Evolutionary conservation across 208 protist species (phyloP), one percentile per base, ranked within the genome.

Genomic region (Angomonas desouzai): DNA sequence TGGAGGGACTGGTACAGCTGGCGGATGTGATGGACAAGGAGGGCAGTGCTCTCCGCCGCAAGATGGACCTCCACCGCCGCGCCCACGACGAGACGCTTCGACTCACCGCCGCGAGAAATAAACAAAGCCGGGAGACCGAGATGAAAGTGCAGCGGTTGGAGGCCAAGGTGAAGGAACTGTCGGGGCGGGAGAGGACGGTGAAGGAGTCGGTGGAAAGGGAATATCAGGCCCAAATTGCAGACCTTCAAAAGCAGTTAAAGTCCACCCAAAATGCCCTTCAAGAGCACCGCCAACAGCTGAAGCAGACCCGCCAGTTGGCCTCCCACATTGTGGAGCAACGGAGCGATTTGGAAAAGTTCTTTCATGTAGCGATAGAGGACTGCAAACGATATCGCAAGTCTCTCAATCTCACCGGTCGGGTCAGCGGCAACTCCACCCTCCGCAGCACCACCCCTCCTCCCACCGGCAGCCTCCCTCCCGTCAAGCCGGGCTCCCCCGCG

Each of bases 321-420:
- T 55, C 67, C 13, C 70, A 64, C 7, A 77, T 93, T 22, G 79
- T 93, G 34, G 66, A 34, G 6, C 83, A 93, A 68, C 69, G 87
- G 2, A 87, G 81, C 16, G 87, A 85, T 47, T 65, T 93, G n/a
- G 83, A 93, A 61, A 67, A 71, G 27, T 93, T 93, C 47, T 93
- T 93, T 48, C 79, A 88, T 66, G 72, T 74, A 18, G 87, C 83
- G 0, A 48, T 93, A 3, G 70, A 77, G 20, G 87, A 93, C 62
- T 86, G 82, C 57, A 66, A 70, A 25, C 62, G 71, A 20, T 86
- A 86, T 48, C 63, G 71, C 3, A 32, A 23, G 13, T 68, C 59
- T 11, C 55, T 79, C 30, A 28, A 66, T 3, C 38, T 38, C 18
- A 56, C 51, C 45, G 29, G 9, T 16, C 11, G 13, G 34, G 22